Conservation (phyloP, 768 basidiomycete species). For the Pleurotus eryngii region DNA sequence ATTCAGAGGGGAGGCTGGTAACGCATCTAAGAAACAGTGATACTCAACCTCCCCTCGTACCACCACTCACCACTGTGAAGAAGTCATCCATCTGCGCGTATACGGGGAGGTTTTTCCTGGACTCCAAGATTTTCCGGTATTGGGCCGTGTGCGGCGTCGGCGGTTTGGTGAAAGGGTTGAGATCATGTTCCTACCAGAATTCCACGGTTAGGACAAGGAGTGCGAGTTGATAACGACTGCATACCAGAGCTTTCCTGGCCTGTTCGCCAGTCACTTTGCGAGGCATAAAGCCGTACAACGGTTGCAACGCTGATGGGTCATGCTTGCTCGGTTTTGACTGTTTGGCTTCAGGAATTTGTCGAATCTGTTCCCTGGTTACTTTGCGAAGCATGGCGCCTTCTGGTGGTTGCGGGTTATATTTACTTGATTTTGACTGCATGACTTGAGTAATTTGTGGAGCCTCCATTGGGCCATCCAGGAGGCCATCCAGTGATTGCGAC, state of each 20-base stretch:
- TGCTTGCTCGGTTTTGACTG: too few species aligned
- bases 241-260: conserved; percentile 68
- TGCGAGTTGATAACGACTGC: conserved; percentile 16
- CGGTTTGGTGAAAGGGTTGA: conserved; percentile 86
- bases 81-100: conserved; percentile 93
- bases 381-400: too few species aligned
- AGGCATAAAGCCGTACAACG: conserved; percentile 72
- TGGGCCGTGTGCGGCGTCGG: conserved; percentile 58
- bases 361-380: too few species aligned
- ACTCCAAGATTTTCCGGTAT: conserved; percentile 84
- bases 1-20: neutral
- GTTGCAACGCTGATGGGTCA: conserved; percentile 28
- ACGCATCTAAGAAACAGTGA: neutral
- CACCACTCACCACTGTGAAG: conserved; percentile 71
- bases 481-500: too few species aligned
- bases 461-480: too few species aligned
- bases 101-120: conserved; percentile 87
- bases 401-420: too few species aligned
- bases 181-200: conserved; percentile 58
- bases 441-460: too few species aligned
- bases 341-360: too few species aligned
- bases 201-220: neutral
- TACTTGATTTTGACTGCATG: too few species aligned
- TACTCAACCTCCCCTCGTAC: neutral
- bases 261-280: conserved; percentile 64